phyloP scores from a whole-genome alignment of 208 protist species.

The Chromosphaera perkinsii region DNA sequence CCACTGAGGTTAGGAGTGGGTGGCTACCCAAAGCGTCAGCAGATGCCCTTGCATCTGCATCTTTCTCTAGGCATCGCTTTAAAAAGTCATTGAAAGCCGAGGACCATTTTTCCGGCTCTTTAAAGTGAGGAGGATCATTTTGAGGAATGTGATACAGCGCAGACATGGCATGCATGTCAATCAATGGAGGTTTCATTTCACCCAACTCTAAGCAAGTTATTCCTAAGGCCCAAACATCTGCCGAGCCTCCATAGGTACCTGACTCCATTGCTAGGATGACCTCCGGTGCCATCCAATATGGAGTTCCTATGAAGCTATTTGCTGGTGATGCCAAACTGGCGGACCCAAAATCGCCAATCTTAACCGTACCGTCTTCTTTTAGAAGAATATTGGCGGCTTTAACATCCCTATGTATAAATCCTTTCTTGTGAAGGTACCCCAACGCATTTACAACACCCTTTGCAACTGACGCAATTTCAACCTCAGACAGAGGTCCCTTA shows the following conservation, averaged over 20 bases:
- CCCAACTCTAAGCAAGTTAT: conserved; percentile 72
- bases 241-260: conserved; percentile 10
- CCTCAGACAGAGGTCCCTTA: too few species aligned
- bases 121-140: background rate
- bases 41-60: background rate
- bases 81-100: conserved; percentile 7
- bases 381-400: conserved; percentile 24
- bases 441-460: too few species aligned
- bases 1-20: too few species aligned
- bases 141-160: conserved; percentile 24
- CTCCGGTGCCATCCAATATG: conserved; percentile 20
- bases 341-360: conserved; percentile 5
- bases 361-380: conserved; percentile 3
- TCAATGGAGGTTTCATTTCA: conserved; percentile 52
- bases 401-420: conserved; percentile 23
- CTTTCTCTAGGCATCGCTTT: conserved; percentile 1
- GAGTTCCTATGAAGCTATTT: conserved; percentile 9
- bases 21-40: background rate
- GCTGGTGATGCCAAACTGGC: background rate
- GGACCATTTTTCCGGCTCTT: conserved; percentile 5
- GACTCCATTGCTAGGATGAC: conserved; percentile 18
- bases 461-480: too few species aligned
- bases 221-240: conserved; percentile 72
- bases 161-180: conserved; percentile 56
- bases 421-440: conserved; percentile 14